A percentile compares a stretch with the other conserved stretches of the same genome.
phyloP scores from a whole-genome alignment of 768 basidiomycete species.

The Boletellus emodensis region DNA sequence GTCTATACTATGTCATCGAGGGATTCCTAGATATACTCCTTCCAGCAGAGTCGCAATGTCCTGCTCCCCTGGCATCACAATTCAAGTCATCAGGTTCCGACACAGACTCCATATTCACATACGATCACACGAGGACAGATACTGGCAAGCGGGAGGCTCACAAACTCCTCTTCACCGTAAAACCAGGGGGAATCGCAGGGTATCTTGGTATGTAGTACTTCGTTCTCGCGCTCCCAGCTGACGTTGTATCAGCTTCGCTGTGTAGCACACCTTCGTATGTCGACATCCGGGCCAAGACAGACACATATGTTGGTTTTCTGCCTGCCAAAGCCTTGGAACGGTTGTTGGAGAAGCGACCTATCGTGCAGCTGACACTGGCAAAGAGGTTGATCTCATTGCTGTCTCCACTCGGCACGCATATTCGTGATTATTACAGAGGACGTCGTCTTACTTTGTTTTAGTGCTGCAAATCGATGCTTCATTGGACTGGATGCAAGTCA shows the following conservation, averaged over 20 bases:
- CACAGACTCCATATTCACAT: conserved; percentile 37
- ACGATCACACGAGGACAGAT: conserved; percentile 30
- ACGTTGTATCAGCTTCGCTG: conserved; percentile 60
- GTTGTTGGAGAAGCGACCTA: conserved; percentile 89
- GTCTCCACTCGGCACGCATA: conserved; percentile 75
- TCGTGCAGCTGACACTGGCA: conserved; percentile 91
- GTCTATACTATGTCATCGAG: conserved; percentile 92
- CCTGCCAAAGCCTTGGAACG: conserved; percentile 85
- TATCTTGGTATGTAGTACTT: conserved; percentile 65
- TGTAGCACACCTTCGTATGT: conserved; percentile 93
- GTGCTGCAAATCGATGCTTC: conserved; percentile 96
- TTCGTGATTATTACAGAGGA: not conserved
- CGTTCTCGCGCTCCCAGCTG: not conserved
- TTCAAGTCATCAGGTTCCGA: conserved; percentile 23
- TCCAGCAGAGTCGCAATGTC: conserved; percentile 35
- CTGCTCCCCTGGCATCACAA: conserved; percentile 11
- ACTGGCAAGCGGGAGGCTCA: conserved; percentile 35
- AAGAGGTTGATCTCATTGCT: conserved; percentile 94
- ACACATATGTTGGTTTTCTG: conserved; percentile 96
- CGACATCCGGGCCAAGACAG: conserved; percentile 94
- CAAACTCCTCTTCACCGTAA: conserved; percentile 88
- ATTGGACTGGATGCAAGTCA: conserved; percentile 97
- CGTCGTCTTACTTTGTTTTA: conserved; percentile 28
- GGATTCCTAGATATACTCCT: conserved; percentile 92
- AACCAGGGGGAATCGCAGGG: conserved; percentile 96